Percentiles rank a stretch among this genome's conserved stretches.
Conservation (phyloP, 352 stramenopile species). For the Hyaloperonospora arabidopsidis region DNA sequence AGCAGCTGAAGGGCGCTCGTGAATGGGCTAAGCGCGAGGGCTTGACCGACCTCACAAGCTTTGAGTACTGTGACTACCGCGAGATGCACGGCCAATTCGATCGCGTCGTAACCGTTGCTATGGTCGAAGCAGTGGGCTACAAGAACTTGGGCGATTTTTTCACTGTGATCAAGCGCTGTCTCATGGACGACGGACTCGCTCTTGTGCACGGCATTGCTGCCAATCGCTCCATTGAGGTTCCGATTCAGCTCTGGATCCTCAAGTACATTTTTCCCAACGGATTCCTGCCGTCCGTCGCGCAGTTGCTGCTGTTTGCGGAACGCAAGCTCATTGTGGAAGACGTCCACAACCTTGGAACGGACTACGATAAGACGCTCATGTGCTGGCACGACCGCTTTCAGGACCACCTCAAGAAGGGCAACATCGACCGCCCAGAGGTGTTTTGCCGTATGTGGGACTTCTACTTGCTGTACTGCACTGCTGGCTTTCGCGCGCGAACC, state of each 20-base stretch:
- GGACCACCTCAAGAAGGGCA: slow-evolving; percentile 62
- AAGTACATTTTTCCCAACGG: slow-evolving; percentile 90
- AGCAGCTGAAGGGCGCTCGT: slow-evolving; percentile 83
- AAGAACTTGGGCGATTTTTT: slow-evolving; percentile 87
- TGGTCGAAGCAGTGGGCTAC: slow-evolving; percentile 85
- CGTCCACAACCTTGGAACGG: slow-evolving; percentile 77
- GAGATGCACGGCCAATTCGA: slow-evolving; percentile 85
- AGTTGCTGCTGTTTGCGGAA: slow-evolving; percentile 71
- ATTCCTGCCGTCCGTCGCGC: slow-evolving; percentile 69
- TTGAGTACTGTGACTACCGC: slow-evolving; percentile 88
- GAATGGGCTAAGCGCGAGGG: slow-evolving; percentile 71
- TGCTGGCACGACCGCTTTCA: slow-evolving; percentile 86
- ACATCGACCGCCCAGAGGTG: slow-evolving; percentile 69
- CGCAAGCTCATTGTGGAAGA: slow-evolving; percentile 77
- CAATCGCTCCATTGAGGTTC: slow-evolving; percentile 78
- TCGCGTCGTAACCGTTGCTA: slow-evolving; percentile 82
- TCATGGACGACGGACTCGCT: slow-evolving; percentile 70
- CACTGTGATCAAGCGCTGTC: slow-evolving; percentile 64
- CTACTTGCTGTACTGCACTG: slow-evolving; percentile 86
- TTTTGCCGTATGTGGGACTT: slow-evolving; percentile 88
- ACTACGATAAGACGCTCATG: slow-evolving; percentile 88
- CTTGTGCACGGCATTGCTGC: slow-evolving; percentile 80
- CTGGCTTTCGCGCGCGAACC: slow-evolving; percentile 82
- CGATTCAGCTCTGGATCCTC: slow-evolving; percentile 81
- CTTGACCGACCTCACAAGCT: slow-evolving; percentile 78